Base-by-base conservation (phyloP, 1,284 basidiomycete species). In the Boletus sp. region DNA sequence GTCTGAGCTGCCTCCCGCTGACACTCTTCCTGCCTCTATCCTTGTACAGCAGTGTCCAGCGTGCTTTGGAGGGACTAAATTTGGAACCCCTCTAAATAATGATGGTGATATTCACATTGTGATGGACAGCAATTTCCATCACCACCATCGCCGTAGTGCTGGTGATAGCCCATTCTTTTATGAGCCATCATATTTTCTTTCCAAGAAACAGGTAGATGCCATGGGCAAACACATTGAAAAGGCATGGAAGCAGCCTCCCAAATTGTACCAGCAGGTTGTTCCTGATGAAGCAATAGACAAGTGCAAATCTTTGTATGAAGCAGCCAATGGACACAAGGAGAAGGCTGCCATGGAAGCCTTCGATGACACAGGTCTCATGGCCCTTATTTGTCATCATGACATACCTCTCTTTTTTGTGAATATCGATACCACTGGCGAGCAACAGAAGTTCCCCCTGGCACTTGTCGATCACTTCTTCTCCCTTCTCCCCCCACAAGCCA, bases 361-460 rank as follows among this genome's bases (percentile, higher is more conserved):
- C 16, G 37, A 60, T 21, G 43, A 60, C 23, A 60, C 49, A 0
- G 50, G 59, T 1, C 9, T 60, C 7, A 60, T 60, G 59, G 59
- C 40, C 1, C 49, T 60, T 1, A 56, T 60, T 27, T 60, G 52
- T 35, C 28, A 37, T 3, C 52, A 54, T 43, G 58, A 59, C 13
- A 55, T 59, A 10, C 52, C 47, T 5, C 47, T 59, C 10, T 59
- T 59, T 33, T 50, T 59, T n/a, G 27, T 44, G 3, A 59, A 59
- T 25, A 25, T 60, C 3, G 58, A 60, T 23, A 51, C 48, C 7
- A 40, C 33, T 2, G 49, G 58, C 10, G 58, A 60, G 28, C 53
- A 60, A 37, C 53, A 60, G 19, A 60, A 60, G 23, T 60, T 52
- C 25, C 21, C 21, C 3, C 21, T 60, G 1, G 43, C 54, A 9